Evolutionary conservation across 768 basidiomycete genomes (phyloP).

Genomic region (Mycena kentingensis): DNA sequence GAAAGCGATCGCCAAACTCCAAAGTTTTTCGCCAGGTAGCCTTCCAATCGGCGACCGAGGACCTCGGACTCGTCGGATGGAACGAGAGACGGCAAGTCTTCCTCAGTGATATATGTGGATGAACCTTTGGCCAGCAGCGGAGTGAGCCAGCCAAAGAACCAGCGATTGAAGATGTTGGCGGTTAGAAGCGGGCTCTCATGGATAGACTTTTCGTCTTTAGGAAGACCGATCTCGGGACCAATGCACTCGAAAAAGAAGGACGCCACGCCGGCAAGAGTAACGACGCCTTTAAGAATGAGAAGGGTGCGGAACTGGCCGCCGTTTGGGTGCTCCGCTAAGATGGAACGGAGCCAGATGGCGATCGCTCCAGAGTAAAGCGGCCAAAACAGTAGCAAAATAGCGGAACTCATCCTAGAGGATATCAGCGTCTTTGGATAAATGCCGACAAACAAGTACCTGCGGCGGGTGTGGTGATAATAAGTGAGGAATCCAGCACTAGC

Average conservation of each 20-base stretch:
- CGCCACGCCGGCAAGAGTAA: conserved; percentile 48
- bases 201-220: conserved; percentile 35
- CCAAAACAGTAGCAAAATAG: conserved; percentile 81
- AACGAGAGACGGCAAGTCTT: conserved; percentile 79
- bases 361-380: conserved; percentile 58
- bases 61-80: conserved; percentile 68
- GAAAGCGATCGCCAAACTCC: conserved; percentile 75
- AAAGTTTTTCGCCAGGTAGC: conserved; percentile 59
- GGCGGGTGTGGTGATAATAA: conserved; percentile 66
- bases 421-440: not conserved
- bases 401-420: conserved; percentile 64
- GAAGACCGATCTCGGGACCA: conserved; percentile 57
- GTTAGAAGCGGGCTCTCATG: conserved; percentile 71
- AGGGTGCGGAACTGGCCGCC: conserved; percentile 37
- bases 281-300: conserved; percentile 45
- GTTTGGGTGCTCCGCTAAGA: conserved; percentile 33
- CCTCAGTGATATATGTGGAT: conserved; percentile 70
- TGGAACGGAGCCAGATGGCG: conserved; percentile 63
- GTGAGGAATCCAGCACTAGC: conserved; percentile 53
- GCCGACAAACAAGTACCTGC: not conserved
- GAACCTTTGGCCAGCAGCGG: conserved; percentile 73
- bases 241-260: conserved; percentile 69
- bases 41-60: conserved; percentile 62
- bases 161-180: conserved; percentile 81
- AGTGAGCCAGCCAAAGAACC: conserved; percentile 89